Evolutionary conservation across 345 rosid genomes (phyloP).

Genomic region (Acer negundo): DNA sequence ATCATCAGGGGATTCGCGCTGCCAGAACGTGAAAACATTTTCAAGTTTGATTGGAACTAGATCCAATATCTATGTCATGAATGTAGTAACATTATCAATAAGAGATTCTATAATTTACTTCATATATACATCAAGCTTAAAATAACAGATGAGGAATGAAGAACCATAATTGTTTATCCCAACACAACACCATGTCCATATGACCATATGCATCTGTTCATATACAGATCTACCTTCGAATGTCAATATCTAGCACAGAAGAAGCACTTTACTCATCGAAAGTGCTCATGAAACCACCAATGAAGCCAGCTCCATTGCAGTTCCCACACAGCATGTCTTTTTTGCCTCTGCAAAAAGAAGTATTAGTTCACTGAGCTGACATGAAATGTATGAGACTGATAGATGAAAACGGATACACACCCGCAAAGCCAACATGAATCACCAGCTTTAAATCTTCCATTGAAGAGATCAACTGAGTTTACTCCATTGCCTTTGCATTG

Average conservation of each 20-base stretch:
- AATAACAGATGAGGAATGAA: background rate
- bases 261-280: constrained; percentile 40
- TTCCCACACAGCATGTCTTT: constrained; percentile 55
- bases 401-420: constrained; percentile 26
- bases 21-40: background rate
- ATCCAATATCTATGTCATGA: background rate
- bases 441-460: constrained; percentile 57
- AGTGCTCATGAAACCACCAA: constrained; percentile 71
- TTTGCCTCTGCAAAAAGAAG: constrained; percentile 45
- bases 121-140: background rate
- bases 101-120: too few relatives aligned
- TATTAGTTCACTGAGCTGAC: background rate
- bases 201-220: background rate
- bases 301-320: constrained; percentile 69
- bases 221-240: background rate
- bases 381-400: background rate
- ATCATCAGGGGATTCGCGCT: background rate
- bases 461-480: constrained; percentile 52
- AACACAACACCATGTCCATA: background rate
- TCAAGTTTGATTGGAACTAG: background rate
- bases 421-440: constrained; percentile 67
- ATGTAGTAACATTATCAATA: background rate
- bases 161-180: background rate
- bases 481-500: constrained; percentile 67
- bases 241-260: background rate